These are phyloP conservation scores for Apostasia shenzhenica DNA, from an alignment of 106 monocot species.

Conservation along the genomic window DNA sequence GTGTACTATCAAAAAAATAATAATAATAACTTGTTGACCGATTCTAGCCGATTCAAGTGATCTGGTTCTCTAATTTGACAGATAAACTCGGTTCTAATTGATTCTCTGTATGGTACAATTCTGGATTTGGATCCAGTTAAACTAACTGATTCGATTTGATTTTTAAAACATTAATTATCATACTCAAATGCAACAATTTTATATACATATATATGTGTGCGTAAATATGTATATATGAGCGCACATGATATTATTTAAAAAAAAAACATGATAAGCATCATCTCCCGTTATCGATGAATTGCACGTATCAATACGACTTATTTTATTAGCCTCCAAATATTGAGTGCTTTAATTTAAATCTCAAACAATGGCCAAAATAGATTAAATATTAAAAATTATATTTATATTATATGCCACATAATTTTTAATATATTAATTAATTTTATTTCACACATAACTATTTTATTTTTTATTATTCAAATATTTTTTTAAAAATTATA, in stretches of 20 bases:
- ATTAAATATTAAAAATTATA: no score
- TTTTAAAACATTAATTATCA: background rate
- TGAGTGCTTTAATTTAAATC: no score
- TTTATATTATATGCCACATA: no score
- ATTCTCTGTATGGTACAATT: background rate
- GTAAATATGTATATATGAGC: background rate
- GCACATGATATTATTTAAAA: background rate
- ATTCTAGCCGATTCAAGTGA: background rate
- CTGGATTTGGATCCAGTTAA: background rate
- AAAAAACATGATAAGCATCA: background rate
- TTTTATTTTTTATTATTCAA: no score
- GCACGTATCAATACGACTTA: no score
- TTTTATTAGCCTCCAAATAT: no score
- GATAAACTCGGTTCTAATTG: background rate
- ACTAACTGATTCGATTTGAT: background rate
- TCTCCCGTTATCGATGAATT: no score
- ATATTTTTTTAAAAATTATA: no score
- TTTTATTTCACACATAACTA: no score
- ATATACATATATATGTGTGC: background rate
- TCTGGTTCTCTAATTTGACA: background rate
- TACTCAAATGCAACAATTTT: background rate
- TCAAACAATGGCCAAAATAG: no score
- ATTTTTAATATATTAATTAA: no score
- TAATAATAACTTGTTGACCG: background rate
- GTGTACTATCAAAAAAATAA: no score